Percentiles rank a stretch among this genome's conserved stretches.
phyloP scores from a whole-genome alignment of 2,329 filamentous ascomycete genomes.

The Penicillium sp. region DNA sequence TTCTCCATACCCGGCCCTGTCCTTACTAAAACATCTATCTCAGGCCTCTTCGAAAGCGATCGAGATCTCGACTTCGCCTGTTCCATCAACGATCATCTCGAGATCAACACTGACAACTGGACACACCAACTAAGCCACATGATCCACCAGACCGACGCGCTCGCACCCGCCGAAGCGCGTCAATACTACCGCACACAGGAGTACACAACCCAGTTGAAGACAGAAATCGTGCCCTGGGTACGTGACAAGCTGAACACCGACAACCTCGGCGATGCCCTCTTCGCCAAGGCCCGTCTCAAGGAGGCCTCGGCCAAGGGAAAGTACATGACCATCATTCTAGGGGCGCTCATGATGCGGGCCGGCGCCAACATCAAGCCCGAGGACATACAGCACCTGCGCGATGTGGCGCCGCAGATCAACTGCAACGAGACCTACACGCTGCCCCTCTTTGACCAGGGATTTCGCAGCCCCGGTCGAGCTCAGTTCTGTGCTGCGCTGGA shows the following conservation, averaged over 20 bases:
- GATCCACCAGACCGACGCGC: no score
- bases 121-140: no score
- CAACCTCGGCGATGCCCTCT: background rate
- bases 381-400: conserved; percentile 1
- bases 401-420: background rate
- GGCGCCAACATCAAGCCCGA: conserved; percentile 3
- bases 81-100: background rate
- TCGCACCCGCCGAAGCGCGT: no score
- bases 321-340: conserved; percentile 6
- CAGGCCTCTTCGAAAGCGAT: conserved; percentile 1
- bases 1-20: no score
- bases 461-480: conserved; percentile 4
- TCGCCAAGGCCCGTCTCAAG: background rate
- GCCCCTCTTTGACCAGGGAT: background rate
- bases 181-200: no score
- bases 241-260: conserved; percentile 1
- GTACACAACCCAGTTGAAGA: no score
- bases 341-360: conserved; percentile 3
- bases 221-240: background rate
- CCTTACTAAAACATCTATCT: no score
- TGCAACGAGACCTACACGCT: background rate
- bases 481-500: conserved; percentile 9
- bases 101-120: no score
- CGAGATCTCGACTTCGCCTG: background rate
- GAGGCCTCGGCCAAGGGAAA: background rate